Evolutionary conservation across 2,329 filamentous ascomycete genomes (phyloP).

Genomic region (Cladobotryum protrusum): DNA sequence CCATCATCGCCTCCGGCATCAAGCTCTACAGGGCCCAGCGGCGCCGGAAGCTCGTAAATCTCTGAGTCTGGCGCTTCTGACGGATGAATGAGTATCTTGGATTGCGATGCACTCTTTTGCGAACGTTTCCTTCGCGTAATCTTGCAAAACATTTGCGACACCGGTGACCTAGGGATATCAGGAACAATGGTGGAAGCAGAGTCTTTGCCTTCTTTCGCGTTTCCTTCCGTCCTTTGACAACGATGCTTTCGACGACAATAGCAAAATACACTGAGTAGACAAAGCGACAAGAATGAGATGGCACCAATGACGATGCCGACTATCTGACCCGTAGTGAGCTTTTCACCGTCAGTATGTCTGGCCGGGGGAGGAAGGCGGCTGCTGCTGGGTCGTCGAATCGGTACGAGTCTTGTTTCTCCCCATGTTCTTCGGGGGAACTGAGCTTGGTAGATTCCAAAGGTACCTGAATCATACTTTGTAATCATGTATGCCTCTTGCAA

Average conservation of each 20-base stretch:
- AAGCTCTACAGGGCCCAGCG: constrained; percentile 42
- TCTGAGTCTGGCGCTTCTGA: constrained; percentile 37
- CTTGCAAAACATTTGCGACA: constrained; percentile 32
- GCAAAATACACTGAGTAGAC: constrained; percentile 26
- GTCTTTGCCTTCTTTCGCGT: constrained; percentile 31
- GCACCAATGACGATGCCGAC: constrained; percentile 42
- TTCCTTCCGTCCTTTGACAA: constrained; percentile 17
- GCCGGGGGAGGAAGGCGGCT: constrained; percentile 41
- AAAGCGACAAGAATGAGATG: constrained; percentile 26
- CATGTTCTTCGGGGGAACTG: constrained; percentile 40
- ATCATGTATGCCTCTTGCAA: constrained; percentile 62
- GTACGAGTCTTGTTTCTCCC: constrained; percentile 34
- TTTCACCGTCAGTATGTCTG: constrained; percentile 7
- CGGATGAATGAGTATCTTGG: constrained; percentile 20
- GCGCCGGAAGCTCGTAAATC: constrained; percentile 47
- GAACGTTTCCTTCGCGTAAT: constrained; percentile 33
- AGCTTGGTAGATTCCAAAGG: constrained; percentile 52
- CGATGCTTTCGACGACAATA: constrained; percentile 28
- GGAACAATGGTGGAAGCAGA: constrained; percentile 27
- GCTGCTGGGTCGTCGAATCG: constrained; percentile 36
- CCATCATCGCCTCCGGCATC: constrained; percentile 35
- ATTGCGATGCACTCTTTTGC: constrained; percentile 18
- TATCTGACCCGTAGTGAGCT: constrained; percentile 36
- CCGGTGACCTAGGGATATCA: constrained; percentile 18
- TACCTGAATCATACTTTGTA: constrained; percentile 47